Evolutionary conservation across 768 basidiomycete species (phyloP).

Genomic region (Boletus vinaceobasis): DNA sequence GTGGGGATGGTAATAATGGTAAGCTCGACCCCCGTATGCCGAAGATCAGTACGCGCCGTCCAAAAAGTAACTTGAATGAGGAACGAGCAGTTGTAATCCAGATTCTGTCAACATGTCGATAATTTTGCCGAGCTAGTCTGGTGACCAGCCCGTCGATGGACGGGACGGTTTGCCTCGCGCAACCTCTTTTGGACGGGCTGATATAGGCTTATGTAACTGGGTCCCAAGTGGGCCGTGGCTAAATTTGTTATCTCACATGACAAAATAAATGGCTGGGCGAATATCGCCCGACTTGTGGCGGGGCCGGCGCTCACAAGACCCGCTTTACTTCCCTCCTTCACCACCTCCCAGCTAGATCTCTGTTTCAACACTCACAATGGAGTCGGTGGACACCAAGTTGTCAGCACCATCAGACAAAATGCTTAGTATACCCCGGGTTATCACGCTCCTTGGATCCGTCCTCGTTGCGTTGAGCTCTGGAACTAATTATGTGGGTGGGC

Average conservation of each 20-base stretch:
- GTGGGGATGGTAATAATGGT: not conserved
- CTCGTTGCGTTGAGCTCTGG: slow-evolving; percentile 62
- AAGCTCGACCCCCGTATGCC: not conserved
- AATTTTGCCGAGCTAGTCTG: too few relatives aligned
- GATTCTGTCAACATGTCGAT: not conserved
- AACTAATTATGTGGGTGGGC: slow-evolving; percentile 65
- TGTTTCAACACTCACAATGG: slow-evolving; percentile 5
- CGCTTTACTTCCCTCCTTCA: not conserved
- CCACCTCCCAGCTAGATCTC: not conserved
- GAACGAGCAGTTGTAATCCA: not conserved
- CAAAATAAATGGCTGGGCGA: not conserved
- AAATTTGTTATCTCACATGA: not conserved
- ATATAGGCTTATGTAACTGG: too few relatives aligned
- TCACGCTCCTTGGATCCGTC: slow-evolving; percentile 53
- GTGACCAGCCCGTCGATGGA: too few relatives aligned
- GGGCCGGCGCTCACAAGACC: not conserved
- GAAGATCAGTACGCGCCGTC: not conserved
- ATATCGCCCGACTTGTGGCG: not conserved
- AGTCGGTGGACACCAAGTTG: slow-evolving; percentile 4
- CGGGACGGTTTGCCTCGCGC: too few relatives aligned
- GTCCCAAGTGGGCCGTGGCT: too few relatives aligned
- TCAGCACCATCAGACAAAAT: slow-evolving; percentile 20
- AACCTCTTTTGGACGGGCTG: too few relatives aligned
- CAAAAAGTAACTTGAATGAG: not conserved
- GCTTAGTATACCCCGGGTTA: slow-evolving; percentile 34